These are phyloP conservation scores for Microcyclosporella mali DNA, from an alignment of 2,329 filamentous ascomycete species.

Conservation along the genomic window DNA sequence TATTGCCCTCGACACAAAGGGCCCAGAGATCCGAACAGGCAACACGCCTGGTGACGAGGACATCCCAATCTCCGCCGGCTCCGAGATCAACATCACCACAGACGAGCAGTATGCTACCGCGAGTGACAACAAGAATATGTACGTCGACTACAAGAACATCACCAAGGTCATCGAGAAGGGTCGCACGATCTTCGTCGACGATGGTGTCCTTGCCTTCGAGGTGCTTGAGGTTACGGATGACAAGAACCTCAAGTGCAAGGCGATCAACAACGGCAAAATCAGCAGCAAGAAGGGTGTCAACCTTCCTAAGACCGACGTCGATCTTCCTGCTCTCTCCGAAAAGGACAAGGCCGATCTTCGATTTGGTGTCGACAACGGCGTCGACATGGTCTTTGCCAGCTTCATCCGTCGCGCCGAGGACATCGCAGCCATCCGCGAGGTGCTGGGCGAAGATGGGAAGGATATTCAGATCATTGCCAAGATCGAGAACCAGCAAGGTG, in stretches of 20 bases:
- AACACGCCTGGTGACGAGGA: constrained; percentile 66
- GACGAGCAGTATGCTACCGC: constrained; percentile 83
- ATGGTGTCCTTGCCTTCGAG: constrained; percentile 94
- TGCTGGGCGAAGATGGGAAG: constrained; percentile 85
- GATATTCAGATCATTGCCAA: constrained; percentile 99
- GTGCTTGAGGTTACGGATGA: constrained; percentile 83
- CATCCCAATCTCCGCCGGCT: constrained; percentile 74
- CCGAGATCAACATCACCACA: constrained; percentile 90
- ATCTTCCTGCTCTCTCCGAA: constrained; percentile 92
- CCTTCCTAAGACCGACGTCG: constrained; percentile 96
- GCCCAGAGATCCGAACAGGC: constrained; percentile 80
- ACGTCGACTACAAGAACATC: constrained; percentile 99
- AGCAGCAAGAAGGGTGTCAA: constrained; percentile 99
- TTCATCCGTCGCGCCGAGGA: constrained; percentile 95
- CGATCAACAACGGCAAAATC: constrained; percentile 97
- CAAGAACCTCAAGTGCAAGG: constrained; percentile 77
- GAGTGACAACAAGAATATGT: constrained; percentile 92
- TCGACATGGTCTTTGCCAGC: constrained; percentile 98
- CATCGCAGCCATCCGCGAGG: constrained; percentile 83
- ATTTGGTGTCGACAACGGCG: constrained; percentile 97
- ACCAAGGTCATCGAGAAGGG: constrained; percentile 92
- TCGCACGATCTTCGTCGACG: constrained; percentile 95
- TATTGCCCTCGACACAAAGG: constrained; percentile 84
- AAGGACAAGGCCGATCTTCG: constrained; percentile 92
- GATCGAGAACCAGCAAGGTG: constrained; percentile 99